Conservation (phyloP, 2,329 filamentous ascomycete species). For the Boeremia lycopersici region DNA sequence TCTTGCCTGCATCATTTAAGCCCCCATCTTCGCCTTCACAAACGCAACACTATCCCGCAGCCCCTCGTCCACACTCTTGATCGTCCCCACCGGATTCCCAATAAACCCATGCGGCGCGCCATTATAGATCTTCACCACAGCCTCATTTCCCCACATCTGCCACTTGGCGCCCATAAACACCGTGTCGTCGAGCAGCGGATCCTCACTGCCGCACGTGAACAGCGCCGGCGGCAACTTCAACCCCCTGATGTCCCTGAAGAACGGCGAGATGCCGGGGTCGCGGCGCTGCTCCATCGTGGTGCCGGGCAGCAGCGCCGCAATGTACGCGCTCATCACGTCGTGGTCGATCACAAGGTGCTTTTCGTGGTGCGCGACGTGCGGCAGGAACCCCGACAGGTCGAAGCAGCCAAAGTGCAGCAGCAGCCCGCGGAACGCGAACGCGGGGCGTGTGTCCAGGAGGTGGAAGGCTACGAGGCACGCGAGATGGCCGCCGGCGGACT, state of each 20-base stretch:
- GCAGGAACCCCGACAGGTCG: slow-evolving; percentile 54
- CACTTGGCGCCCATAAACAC: slow-evolving; percentile 62
- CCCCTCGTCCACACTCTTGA: slow-evolving; percentile 46
- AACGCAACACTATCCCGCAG: slow-evolving; percentile 50
- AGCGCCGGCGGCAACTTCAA: slow-evolving; percentile 57
- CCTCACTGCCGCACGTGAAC: slow-evolving; percentile 61
- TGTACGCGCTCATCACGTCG: slow-evolving; percentile 55
- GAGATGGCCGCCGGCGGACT: slow-evolving; percentile 60
- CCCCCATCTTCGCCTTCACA: slow-evolving; percentile 41
- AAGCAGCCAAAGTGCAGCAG: slow-evolving; percentile 61
- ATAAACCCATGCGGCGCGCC: slow-evolving; percentile 62
- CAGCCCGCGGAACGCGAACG: slow-evolving; percentile 56
- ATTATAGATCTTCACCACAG: slow-evolving; percentile 60
- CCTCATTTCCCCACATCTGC: slow-evolving; percentile 57
- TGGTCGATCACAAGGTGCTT: slow-evolving; percentile 53
- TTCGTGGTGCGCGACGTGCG: slow-evolving; percentile 48
- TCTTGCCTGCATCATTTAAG: background rate
- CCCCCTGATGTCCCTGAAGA: slow-evolving; percentile 54
- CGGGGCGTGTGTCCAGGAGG: slow-evolving; percentile 48
- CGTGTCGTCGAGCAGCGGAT: slow-evolving; percentile 60
- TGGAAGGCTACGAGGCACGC: slow-evolving; percentile 55
- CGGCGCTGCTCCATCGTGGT: slow-evolving; percentile 50
- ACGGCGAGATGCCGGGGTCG: slow-evolving; percentile 55
- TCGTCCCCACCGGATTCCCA: slow-evolving; percentile 46
- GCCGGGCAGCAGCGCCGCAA: slow-evolving; percentile 53